Percentiles rank a stretch among this genome's conserved stretches.
Evolutionary conservation across 495 filamentous ascomycete genomes (phyloP).

Genomic region (Annulohypoxylon moriforme): DNA sequence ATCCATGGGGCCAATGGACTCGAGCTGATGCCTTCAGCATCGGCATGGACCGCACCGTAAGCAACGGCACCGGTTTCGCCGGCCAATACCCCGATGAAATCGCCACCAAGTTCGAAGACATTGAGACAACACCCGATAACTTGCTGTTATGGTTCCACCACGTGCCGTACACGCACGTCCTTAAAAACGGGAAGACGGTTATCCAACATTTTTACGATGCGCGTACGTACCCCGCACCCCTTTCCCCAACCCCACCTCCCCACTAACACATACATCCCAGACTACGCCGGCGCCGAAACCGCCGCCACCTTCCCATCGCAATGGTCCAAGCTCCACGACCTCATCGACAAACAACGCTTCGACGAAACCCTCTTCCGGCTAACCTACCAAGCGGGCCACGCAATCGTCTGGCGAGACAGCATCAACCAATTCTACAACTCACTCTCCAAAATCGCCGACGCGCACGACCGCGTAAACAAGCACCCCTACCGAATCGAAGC

Average conservation of each 20-base stretch:
- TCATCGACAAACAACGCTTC: conserved; percentile 71
- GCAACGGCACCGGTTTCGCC: conserved; percentile 71
- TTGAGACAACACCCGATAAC: conserved; percentile 74
- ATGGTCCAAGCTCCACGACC: conserved; percentile 66
- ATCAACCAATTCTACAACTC: conserved; percentile 71
- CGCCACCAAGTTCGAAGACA: conserved; percentile 65
- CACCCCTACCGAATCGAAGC: conserved; percentile 74
- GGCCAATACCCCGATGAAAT: conserved; percentile 75
- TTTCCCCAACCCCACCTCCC: neutral
- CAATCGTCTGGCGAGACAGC: conserved; percentile 75
- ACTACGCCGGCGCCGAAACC: conserved; percentile 70
- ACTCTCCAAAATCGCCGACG: conserved; percentile 69
- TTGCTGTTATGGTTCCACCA: conserved; percentile 82
- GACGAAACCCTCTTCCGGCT: conserved; percentile 67
- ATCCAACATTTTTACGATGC: conserved; percentile 83
- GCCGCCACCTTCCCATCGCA: conserved; percentile 66
- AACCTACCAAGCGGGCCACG: conserved; percentile 74
- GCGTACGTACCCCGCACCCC: conserved; percentile 32
- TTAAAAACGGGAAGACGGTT: conserved; percentile 74
- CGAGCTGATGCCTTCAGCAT: conserved; percentile 68
- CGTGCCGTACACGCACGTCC: conserved; percentile 72
- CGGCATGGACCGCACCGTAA: conserved; percentile 78
- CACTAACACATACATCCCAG: conserved; percentile 12
- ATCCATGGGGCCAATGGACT: conserved; percentile 80
- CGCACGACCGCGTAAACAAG: conserved; percentile 62